Evolutionary conservation across 805 yeast species (phyloP).

Genomic region (Zygotorulaspora chibaensis): DNA sequence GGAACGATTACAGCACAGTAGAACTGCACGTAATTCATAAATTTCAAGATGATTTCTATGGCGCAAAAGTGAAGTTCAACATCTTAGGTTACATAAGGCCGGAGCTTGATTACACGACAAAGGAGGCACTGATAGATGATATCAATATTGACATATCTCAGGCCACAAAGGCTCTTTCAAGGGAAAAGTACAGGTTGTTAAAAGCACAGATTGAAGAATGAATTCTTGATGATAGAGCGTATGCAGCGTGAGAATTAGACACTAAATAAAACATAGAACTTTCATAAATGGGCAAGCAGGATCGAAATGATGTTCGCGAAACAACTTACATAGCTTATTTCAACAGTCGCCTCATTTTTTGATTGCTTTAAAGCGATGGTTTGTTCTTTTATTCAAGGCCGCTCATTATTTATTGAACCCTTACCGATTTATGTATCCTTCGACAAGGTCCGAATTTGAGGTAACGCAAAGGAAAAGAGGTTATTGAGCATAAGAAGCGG

Average conservation of each 20-base stretch:
- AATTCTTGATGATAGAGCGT: background rate
- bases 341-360: too few relatives aligned
- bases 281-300: too few relatives aligned
- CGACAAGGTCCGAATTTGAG: too few relatives aligned
- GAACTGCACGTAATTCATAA: slow-evolving; percentile 82
- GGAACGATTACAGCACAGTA: slow-evolving; percentile 74
- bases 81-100: slow-evolving; percentile 90
- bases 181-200: slow-evolving; percentile 1
- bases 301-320: too few relatives aligned
- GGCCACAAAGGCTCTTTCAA: slow-evolving; percentile 40
- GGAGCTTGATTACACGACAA: slow-evolving; percentile 77
- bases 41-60: slow-evolving; percentile 69
- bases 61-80: slow-evolving; percentile 63
- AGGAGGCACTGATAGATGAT: slow-evolving; percentile 80
- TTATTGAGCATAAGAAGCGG: too few relatives aligned
- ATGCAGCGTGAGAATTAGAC: background rate
- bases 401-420: too few relatives aligned
- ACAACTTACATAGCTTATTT: too few relatives aligned
- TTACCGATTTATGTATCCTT: too few relatives aligned
- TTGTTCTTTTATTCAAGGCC: too few relatives aligned
- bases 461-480: too few relatives aligned
- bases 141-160: slow-evolving; percentile 74
- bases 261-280: background rate
- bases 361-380: too few relatives aligned
- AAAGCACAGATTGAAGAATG: slow-evolving; percentile 3